Percentiles rank a stretch among this genome's conserved stretches.
Evolutionary conservation across 257 asterid species (phyloP).

Genomic region (Plantago major): DNA sequence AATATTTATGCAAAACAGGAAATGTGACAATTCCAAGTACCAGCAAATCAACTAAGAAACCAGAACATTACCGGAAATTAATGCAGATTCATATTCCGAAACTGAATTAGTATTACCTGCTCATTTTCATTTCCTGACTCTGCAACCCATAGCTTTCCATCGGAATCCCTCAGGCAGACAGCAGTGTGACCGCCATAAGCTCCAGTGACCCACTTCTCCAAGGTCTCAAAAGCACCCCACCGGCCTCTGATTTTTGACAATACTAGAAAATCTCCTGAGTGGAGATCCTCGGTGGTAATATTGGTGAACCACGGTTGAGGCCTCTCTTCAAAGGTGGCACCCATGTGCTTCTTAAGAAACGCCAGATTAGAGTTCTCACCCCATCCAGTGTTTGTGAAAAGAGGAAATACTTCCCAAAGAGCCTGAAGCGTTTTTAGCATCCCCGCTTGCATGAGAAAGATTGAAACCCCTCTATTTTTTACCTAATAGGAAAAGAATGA

Average conservation of each 20-base stretch:
- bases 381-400: slow-evolving; percentile 72
- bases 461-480: slow-evolving; percentile 61
- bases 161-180: slow-evolving; percentile 73
- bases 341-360: slow-evolving; percentile 83
- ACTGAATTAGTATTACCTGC: slow-evolving; percentile 42
- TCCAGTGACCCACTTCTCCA: slow-evolving; percentile 90
- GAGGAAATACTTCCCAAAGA: slow-evolving; percentile 80
- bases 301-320: slow-evolving; percentile 85
- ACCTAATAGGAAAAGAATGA: slow-evolving; percentile 35
- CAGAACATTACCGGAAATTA: slow-evolving; percentile 12
- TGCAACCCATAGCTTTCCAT: slow-evolving; percentile 85
- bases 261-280: slow-evolving; percentile 81
- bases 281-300: slow-evolving; percentile 53
- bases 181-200: slow-evolving; percentile 87
- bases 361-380: slow-evolving; percentile 73
- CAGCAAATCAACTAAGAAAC: neutral
- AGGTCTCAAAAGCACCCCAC: slow-evolving; percentile 91
- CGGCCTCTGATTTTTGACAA: slow-evolving; percentile 80
- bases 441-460: slow-evolving; percentile 86
- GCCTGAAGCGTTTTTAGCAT: slow-evolving; percentile 73
- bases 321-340: slow-evolving; percentile 65
- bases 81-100: slow-evolving; percentile 42
- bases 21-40: neutral
- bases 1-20: neutral
- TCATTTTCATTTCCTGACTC: slow-evolving; percentile 87